Evolutionary conservation across 208 protist species (phyloP), one percentile per base, ranked within the genome.

Genomic region (Trypanosoma conorhini): DNA sequence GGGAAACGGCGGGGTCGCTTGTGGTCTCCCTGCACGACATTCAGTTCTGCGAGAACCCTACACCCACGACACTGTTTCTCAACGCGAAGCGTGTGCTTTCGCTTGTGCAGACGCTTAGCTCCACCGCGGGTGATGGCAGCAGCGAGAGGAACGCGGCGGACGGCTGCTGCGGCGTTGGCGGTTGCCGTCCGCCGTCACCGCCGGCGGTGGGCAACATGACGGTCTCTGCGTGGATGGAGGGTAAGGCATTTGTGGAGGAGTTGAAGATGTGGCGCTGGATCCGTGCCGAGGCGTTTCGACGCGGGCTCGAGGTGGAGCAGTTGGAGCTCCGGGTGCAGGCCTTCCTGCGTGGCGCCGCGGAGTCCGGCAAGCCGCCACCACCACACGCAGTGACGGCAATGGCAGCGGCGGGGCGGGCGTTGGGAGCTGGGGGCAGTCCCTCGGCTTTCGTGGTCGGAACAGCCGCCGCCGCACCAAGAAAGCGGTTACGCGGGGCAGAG

Each of bases 211-310:
- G 67, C 28, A 78, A 74, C 52, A 78, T 91, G 69, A 85, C 79
- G 0, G 68, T 86, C 7, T 67, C 13, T 12, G 83, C 70, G n/a
- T 96, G 88, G 88, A 55, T 96, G 24, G 83, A 79, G 17, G 91
- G 91, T 9, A 81, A 83, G 38, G 82, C 81, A 30, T 96, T 96
- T 79, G 91, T 93, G 35, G 85, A 96, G 63, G 87, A 96, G 66
- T 74, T 96, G 76, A 86, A 87, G 62, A 76, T 96, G 72, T 96
- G 91, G 88, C 88, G 91, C 0, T 96, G 91, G 88, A 67, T 92
- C 42, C 87, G 88, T 17, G 67, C 65, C 0, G 80, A 85, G 63
- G 87, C 87, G 4, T 76, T 79, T 33, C 76, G 70, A 40, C 72
- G 71, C 38, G 52, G 54, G 15, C 51, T 81, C 30, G 68, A 68